A percentile compares a stretch with the other conserved stretches of the same genome.
Evolutionary conservation across 2,329 filamentous ascomycete genomes (phyloP).

Genomic region (Cordyceps tenuipes): DNA sequence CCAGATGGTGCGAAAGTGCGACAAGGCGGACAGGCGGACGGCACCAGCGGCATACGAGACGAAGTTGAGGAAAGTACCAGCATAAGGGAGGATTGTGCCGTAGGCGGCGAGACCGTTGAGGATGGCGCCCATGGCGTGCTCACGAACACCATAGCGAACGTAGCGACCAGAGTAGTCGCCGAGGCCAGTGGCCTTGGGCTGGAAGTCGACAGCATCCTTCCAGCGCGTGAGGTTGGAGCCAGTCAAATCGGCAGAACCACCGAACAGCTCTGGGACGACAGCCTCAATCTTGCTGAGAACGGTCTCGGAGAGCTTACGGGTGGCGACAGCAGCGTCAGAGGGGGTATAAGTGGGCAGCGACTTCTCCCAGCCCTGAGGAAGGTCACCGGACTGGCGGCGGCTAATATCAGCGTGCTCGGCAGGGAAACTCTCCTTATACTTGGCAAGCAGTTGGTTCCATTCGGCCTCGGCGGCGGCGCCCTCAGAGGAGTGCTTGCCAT

Average conservation of each 20-base stretch:
- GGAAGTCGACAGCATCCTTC: constrained; percentile 97
- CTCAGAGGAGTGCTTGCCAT: constrained; percentile 74
- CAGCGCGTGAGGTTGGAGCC: constrained; percentile 97
- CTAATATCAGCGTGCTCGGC: constrained; percentile 70
- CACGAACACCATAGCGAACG: constrained; percentile 83
- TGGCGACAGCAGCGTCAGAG: constrained; percentile 74
- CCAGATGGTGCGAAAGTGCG: constrained; percentile 86
- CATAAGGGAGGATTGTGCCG: constrained; percentile 87
- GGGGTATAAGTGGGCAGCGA: constrained; percentile 84
- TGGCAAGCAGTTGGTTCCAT: constrained; percentile 89
- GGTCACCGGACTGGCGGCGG: constrained; percentile 72
- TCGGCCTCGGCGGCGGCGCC: constrained; percentile 86
- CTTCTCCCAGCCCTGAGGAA: constrained; percentile 97
- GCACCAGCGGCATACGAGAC: constrained; percentile 95
- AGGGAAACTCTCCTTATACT: constrained; percentile 73
- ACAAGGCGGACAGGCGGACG: constrained; percentile 87
- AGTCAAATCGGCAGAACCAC: constrained; percentile 95
- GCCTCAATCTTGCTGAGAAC: constrained; percentile 83
- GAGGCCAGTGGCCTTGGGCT: constrained; percentile 76
- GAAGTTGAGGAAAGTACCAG: constrained; percentile 98
- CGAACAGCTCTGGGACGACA: constrained; percentile 80
- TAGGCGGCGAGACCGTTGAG: constrained; percentile 95
- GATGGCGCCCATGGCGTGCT: constrained; percentile 87
- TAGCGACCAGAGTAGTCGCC: constrained; percentile 90
- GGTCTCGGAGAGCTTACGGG: constrained; percentile 91